Evolutionary conservation across 148 eudicot genomes (phyloP), one percentile per base, ranked within the genome.

Genomic region (Amaranthus hypochondriacus): DNA sequence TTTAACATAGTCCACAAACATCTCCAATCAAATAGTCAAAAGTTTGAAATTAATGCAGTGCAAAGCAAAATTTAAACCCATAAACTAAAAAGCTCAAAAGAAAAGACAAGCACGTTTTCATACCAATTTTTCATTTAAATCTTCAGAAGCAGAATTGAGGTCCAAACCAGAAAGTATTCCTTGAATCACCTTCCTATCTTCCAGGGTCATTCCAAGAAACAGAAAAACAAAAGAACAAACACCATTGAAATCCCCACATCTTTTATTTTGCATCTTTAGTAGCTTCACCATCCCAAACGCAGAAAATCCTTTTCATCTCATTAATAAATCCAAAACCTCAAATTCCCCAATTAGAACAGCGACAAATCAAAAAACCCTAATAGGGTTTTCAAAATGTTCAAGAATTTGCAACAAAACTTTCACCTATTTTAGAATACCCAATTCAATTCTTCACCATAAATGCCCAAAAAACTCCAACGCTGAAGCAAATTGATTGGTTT

Each of bases 101-200:
- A 48, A 57, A 51, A 43, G 9, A 62, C 50, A 64, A 53, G 56
- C n/a, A 70, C 13, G 58, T 68, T 28, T 28, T 50, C 73, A 75
- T 91, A 91, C 98, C 98, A 78, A 76, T 42, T 81, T 83, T 44
- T 78, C 79, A 86, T 86, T 83, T 47, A 71, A 81, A 54, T 83
- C 85, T 64, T 69, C 71, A 51, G 83, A 71, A 80, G 71, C 66
- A 21, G 84, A 85, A 68, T 83, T 55, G 54, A 87, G 53, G 68
- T 52, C 83, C 60, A 79, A 75, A 48, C 79, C 79, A 54, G 81
- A 78, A 66, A 79, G 59, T 69, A 83, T 71, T 21, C 83, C 83
- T 47, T 75, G 68, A 6, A 74, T 78, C 65, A 76, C 65, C 56
- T 53, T 76, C 75, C 73, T 77, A 82, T 81, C 83, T 77, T 81